Base-by-base conservation (phyloP, 2,329 filamentous ascomycete genomes). In the Chrysoporthe austroafricana region DNA sequence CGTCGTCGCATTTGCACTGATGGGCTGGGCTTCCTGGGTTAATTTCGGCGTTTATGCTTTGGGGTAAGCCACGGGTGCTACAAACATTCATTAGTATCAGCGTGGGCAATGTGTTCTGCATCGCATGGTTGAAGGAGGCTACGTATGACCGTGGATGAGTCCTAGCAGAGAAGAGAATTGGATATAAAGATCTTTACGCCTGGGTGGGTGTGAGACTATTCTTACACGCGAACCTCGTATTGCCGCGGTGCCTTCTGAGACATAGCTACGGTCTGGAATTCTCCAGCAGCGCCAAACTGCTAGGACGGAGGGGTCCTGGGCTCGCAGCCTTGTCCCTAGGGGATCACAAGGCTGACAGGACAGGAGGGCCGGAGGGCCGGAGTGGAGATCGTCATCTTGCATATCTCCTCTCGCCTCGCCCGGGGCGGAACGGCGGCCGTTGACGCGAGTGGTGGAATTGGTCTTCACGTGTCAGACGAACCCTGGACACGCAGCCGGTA, bases 31-130 rank as follows among this genome's bases (percentile, higher is more conserved):
- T 44, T 48, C 44, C 44, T 32, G 46, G 59, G 21, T 9, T 36
- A 26, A 18, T 9, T 61, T 48, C 6, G 36, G 36, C 42, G 36
- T 60, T 44, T 8, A 26, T 44, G 9, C 43, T 61, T 61, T 32
- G 42, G 59, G 11, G 32, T 46, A 5, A 57, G 42, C 42, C 13
- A 61, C 43, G 18, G 13, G 43, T 26, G 26, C n/a, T 61, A 43
- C 36, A 44, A 46, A 43, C 59, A 61, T 46, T 61, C 59, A 61
- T 61, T 61, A 61, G 11, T 18, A 61, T 26, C 42, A 61, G 21
- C 59, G 16, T 48, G 43, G 59, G 59, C n/a, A 61, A 44, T 61
- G 26, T 46, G 42, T 61, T 32, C 5, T 34, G 59, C 59, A 61
- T 32, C 26, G 43, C 43, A 61, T 48, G 21, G 54, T 39, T 57